Evolutionary conservation across 768 basidiomycete genomes (phyloP).

Genomic region (Porpolomopsis calyptriformis): DNA sequence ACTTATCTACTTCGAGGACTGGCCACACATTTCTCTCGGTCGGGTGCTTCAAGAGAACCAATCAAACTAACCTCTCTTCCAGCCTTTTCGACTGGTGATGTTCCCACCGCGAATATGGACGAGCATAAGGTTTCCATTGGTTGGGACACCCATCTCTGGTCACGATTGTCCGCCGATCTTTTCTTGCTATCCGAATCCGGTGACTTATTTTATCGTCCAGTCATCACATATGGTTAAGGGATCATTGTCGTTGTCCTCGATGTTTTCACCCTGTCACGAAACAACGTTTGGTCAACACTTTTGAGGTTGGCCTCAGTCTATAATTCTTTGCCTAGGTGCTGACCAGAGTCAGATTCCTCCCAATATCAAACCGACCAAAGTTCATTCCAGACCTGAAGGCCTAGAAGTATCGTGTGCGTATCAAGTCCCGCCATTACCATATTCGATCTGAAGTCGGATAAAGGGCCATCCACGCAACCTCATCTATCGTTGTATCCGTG

Average conservation of each 20-base stretch:
- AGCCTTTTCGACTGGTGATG: conserved; percentile 17
- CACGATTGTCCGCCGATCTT: conserved; percentile 52
- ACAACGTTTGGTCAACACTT: conserved; percentile 82
- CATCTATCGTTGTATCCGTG: conserved; percentile 85
- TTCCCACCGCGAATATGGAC: conserved; percentile 47
- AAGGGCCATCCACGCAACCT: conserved; percentile 46
- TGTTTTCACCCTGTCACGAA: conserved; percentile 86
- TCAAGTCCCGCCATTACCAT: neutral
- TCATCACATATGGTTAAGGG: conserved; percentile 84
- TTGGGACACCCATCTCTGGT: conserved; percentile 65
- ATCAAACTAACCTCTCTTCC: no score
- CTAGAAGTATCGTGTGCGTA: conserved; percentile 66
- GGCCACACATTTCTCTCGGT: neutral
- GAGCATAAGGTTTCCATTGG: conserved; percentile 54
- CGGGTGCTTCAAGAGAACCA: no score
- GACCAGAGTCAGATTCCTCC: conserved; percentile 51
- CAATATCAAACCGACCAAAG: conserved; percentile 54
- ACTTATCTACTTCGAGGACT: neutral
- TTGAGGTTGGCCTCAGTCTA: conserved; percentile 41
- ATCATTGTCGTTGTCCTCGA: conserved; percentile 81
- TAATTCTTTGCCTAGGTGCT: neutral
- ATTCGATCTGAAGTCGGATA: conserved; percentile 1
- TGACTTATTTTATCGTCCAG: conserved; percentile 28
- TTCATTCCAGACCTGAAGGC: conserved; percentile 48
- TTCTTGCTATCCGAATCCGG: neutral